Evolutionary conservation across 306 rosid species (phyloP).

Genomic region (Abrus pulchellus): DNA sequence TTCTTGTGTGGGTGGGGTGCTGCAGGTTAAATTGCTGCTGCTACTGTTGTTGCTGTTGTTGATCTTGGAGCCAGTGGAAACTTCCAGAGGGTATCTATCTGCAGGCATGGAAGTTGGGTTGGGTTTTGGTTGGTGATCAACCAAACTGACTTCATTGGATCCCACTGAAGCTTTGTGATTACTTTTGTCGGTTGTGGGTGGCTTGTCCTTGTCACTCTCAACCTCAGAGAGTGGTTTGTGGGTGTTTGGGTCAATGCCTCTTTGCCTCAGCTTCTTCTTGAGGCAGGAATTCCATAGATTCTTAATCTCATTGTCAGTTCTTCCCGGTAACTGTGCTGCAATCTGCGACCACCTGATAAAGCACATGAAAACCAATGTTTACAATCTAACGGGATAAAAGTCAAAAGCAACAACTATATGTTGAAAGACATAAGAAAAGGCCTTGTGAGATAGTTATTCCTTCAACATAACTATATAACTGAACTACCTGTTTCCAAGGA

Average conservation of each 20-base stretch:
- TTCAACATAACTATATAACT: not conserved
- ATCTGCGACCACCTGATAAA: slow-evolving; percentile 94
- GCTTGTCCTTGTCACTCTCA: slow-evolving; percentile 59
- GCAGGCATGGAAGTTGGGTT: slow-evolving; percentile 43
- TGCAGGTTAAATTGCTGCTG: slow-evolving; percentile 48
- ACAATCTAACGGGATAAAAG: slow-evolving; percentile 17
- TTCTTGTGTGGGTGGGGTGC: slow-evolving; percentile 60
- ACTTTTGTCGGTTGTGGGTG: slow-evolving; percentile 51
- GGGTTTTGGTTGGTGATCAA: slow-evolving; percentile 49
- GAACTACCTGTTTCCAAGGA: slow-evolving; percentile 79
- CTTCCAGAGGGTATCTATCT: slow-evolving; percentile 61
- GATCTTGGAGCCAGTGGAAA: slow-evolving; percentile 53
- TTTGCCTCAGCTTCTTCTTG: slow-evolving; percentile 93
- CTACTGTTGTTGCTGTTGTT: slow-evolving; percentile 45
- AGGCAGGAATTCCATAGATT: slow-evolving; percentile 97
- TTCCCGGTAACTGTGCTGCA: slow-evolving; percentile 92
- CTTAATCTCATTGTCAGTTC: slow-evolving; percentile 94
- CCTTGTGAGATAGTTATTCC: not conserved
- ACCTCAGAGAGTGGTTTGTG: slow-evolving; percentile 78
- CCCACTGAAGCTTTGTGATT: slow-evolving; percentile 63
- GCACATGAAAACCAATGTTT: not conserved
- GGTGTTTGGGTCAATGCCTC: slow-evolving; percentile 92
- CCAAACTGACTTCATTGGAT: slow-evolving; percentile 61
- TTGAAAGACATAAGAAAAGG: not conserved
- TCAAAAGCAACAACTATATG: not conserved